Evolutionary conservation across 345 rosid genomes (phyloP).

Genomic region (Linum tenue): DNA sequence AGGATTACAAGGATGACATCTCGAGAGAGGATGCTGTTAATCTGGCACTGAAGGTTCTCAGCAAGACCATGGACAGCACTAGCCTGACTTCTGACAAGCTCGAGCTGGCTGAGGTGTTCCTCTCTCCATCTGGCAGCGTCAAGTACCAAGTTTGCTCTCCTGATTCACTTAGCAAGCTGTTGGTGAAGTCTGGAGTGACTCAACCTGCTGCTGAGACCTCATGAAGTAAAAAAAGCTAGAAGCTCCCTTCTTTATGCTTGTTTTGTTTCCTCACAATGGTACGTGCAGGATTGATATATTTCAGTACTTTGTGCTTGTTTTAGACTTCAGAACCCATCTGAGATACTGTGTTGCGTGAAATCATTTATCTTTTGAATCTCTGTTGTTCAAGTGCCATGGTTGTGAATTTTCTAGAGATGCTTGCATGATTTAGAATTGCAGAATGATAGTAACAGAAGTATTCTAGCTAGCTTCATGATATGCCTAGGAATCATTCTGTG

Average conservation of each 20-base stretch:
- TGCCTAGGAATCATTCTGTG: too few species aligned
- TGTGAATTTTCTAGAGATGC: neutral
- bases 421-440: too few species aligned
- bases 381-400: too few species aligned
- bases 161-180: conserved; percentile 61
- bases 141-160: conserved; percentile 86
- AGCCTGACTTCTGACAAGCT: conserved; percentile 93
- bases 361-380: neutral
- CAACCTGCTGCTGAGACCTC: conserved; percentile 68
- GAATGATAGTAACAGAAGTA: too few species aligned
- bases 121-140: conserved; percentile 65
- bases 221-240: conserved; percentile 11
- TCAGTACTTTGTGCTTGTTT: neutral
- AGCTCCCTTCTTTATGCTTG: neutral
- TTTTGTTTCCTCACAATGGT: neutral
- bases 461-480: too few species aligned
- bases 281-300: neutral
- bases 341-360: neutral
- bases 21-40: conserved; percentile 82
- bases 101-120: conserved; percentile 77
- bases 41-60: conserved; percentile 84
- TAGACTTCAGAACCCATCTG: neutral
- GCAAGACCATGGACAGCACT: conserved; percentile 97
- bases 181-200: conserved; percentile 69
- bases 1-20: conserved; percentile 88